These are phyloP conservation scores for Oryza punctata DNA, from an alignment of 176 grass and related monocot species.

Conservation along the genomic window DNA sequence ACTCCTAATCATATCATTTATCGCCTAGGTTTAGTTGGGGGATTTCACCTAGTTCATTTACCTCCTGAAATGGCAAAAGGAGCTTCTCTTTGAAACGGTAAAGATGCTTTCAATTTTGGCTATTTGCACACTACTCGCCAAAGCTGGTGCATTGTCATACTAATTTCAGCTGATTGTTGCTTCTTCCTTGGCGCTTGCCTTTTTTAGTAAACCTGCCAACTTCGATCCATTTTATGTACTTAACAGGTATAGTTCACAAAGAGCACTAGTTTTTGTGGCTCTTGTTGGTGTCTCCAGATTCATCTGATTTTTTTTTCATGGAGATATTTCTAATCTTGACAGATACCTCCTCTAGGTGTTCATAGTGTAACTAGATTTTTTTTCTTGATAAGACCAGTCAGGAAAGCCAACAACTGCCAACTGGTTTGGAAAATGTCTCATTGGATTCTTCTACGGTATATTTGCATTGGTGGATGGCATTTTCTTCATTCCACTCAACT, in stretches of 20 bases:
- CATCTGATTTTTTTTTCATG: neutral
- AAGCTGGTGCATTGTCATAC: neutral
- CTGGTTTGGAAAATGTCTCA: conserved; percentile 7
- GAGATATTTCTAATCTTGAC: neutral
- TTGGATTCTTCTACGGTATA: conserved; percentile 32
- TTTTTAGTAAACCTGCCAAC: neutral
- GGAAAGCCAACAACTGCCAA: conserved; percentile 4
- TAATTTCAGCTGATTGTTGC: neutral
- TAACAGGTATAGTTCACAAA: neutral
- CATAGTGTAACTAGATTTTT: neutral
- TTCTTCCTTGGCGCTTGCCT: neutral
- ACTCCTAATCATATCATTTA: neutral
- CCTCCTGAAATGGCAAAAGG: neutral
- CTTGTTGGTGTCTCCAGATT: neutral
- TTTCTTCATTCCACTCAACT: conserved; percentile 21
- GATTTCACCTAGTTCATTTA: conserved; percentile 15
- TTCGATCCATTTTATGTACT: neutral
- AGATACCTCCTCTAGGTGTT: neutral
- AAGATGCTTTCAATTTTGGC: conserved; percentile 4
- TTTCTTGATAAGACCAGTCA: conserved; percentile 15
- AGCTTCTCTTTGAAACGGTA: neutral
- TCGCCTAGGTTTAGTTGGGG: neutral
- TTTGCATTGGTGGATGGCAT: conserved; percentile 5
- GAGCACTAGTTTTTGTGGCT: neutral
- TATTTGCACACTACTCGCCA: neutral